phyloP scores from a whole-genome alignment of 176 grass and related monocot genomes.

The Phyllostachys edulis region DNA sequence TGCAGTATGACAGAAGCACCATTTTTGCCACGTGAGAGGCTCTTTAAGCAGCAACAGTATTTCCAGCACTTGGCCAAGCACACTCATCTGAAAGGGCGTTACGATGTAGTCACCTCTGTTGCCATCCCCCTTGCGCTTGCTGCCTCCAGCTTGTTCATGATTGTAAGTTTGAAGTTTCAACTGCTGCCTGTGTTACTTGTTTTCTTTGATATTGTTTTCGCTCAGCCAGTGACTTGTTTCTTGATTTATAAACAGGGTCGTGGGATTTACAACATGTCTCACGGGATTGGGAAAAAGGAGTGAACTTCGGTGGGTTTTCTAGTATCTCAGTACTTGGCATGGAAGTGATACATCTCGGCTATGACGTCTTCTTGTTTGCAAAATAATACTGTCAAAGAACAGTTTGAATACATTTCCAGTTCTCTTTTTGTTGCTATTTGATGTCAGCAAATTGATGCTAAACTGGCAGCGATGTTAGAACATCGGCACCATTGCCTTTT shows the following conservation, averaged over 20 bases:
- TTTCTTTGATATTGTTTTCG: not conserved
- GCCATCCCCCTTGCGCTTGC: constrained; percentile 66
- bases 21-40: constrained; percentile 58
- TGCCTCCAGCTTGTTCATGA: constrained; percentile 48
- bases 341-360: constrained; percentile 4
- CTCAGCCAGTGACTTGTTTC: not conserved
- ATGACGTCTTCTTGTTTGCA: constrained; percentile 19
- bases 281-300: constrained; percentile 66
- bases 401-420: not conserved
- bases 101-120: constrained; percentile 51
- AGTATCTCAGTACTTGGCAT: constrained; percentile 10
- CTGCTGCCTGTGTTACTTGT: not conserved
- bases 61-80: constrained; percentile 56
- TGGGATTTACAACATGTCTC: constrained; percentile 62
- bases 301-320: constrained; percentile 9
- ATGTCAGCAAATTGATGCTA: not conserved
- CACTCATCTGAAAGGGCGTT: constrained; percentile 63
- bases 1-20: constrained; percentile 65
- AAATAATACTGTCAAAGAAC: constrained; percentile 34
- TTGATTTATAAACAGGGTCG: constrained; percentile 38
- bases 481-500: constrained; percentile 5
- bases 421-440: constrained; percentile 11
- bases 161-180: constrained; percentile 34
- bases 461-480: constrained; percentile 7
- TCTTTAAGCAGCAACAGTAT: constrained; percentile 47